These are phyloP conservation scores for Entelexis sorbosivorans DNA, from an alignment of 1,139 yeast genomes.

Conservation along the genomic window DNA sequence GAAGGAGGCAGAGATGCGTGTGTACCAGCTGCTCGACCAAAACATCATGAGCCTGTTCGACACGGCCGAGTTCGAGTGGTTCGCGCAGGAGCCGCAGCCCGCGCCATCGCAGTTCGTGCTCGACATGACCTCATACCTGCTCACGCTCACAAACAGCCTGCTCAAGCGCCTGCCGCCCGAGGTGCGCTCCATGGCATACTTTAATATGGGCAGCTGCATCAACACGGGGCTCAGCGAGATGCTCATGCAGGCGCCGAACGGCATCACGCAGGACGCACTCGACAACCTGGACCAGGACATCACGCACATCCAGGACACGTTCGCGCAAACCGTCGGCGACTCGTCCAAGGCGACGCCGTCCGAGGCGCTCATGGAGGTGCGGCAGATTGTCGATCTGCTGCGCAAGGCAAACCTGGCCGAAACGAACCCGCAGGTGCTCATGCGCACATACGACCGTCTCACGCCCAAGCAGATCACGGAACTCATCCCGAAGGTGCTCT, in stretches of 20 bases:
- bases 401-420: constrained; percentile 38
- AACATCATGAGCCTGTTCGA: constrained; percentile 73
- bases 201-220: constrained; percentile 78
- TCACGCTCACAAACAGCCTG: constrained; percentile 79
- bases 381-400: constrained; percentile 50
- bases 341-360: constrained; percentile 12
- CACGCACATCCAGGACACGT: constrained; percentile 42
- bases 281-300: constrained; percentile 54
- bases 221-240: constrained; percentile 58
- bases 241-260: constrained; percentile 40
- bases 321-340: constrained; percentile 24
- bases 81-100: constrained; percentile 38
- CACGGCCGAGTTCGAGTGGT: constrained; percentile 78
- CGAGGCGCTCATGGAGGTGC: constrained; percentile 42
- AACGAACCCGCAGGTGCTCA: constrained; percentile 42
- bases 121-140: constrained; percentile 81
- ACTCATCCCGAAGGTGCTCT: constrained; percentile 12
- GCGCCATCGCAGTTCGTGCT: constrained; percentile 68
- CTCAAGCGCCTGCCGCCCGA: constrained; percentile 70
- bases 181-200: constrained; percentile 65
- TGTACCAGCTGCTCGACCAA: constrained; percentile 57
- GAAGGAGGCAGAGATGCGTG: constrained; percentile 65
- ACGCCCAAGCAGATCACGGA: constrained; percentile 29
- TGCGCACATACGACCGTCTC: constrained; percentile 51
- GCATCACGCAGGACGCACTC: constrained; percentile 38